Percentiles rank a stretch among this genome's conserved stretches.
Conservation (phyloP, 306 rosid genomes). For the Casuarina glauca region DNA sequence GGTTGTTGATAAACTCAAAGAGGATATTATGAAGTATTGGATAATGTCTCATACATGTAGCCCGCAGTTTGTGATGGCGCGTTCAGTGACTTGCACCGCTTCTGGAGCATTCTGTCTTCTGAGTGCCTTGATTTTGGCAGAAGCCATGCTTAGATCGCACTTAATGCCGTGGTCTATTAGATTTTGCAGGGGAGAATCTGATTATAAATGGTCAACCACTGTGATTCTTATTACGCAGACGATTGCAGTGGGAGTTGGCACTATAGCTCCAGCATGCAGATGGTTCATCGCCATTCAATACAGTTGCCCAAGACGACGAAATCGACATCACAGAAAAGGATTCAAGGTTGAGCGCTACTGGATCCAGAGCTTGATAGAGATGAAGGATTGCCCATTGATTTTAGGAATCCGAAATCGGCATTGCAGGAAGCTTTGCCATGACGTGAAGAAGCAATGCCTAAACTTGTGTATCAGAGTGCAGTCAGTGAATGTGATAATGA, state of each 20-base stretch:
- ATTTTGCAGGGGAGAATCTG: constrained; percentile 69
- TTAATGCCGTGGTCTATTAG: constrained; percentile 50
- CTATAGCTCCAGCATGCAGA: constrained; percentile 75
- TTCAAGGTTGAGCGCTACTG: constrained; percentile 68
- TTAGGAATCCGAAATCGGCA: constrained; percentile 38
- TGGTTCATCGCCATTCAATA: constrained; percentile 69
- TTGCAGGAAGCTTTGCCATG: constrained; percentile 55
- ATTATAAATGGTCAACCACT: constrained; percentile 72
- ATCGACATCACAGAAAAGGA: constrained; percentile 19
- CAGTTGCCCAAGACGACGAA: constrained; percentile 50
- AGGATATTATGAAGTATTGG: constrained; percentile 60
- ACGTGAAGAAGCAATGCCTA: constrained; percentile 36
- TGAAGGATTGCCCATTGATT: constrained; percentile 55
- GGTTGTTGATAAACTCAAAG: constrained; percentile 32
- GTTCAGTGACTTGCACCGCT: constrained; percentile 83
- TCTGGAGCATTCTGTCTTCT: constrained; percentile 81
- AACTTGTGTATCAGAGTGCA: constrained; percentile 58
- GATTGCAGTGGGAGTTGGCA: constrained; percentile 65
- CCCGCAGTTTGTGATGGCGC: constrained; percentile 88
- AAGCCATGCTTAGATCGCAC: constrained; percentile 63
- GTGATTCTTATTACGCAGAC: constrained; percentile 65
- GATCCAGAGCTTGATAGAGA: constrained; percentile 44
- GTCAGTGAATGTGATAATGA: constrained; percentile 50
- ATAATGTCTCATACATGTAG: constrained; percentile 82
- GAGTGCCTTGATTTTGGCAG: constrained; percentile 52